Conservation (phyloP, 2,329 filamentous ascomycete species). For the Trichoderma semiorbis region DNA sequence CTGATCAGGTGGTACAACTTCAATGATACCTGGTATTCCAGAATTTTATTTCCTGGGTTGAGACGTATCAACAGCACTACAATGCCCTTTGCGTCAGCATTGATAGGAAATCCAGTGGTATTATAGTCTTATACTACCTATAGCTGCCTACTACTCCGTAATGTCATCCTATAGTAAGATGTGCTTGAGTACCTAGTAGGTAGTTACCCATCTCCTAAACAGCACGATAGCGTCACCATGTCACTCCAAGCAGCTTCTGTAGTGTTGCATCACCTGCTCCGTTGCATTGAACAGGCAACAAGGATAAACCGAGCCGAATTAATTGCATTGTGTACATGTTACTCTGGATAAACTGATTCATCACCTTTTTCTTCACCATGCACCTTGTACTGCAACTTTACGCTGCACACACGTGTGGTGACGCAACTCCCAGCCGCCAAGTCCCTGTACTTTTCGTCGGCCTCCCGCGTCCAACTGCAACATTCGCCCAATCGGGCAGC, state of each 20-base stretch:
- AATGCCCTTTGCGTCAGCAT: background rate
- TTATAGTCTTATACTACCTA: background rate
- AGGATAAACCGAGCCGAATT: background rate
- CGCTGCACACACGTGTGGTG: background rate
- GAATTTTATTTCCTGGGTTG: background rate
- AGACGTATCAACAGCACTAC: background rate
- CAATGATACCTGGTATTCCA: background rate
- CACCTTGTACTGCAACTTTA: background rate
- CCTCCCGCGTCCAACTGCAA: background rate
- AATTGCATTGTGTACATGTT: background rate
- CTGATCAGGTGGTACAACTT: background rate
- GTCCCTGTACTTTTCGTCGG: background rate
- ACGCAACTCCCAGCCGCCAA: background rate
- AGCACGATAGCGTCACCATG: background rate
- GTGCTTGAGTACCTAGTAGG: background rate
- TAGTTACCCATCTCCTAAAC: background rate
- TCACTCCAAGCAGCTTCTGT: background rate
- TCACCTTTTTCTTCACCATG: background rate
- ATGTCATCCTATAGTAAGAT: background rate
- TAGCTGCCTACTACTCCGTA: background rate
- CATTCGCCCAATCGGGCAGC: constrained; percentile 8
- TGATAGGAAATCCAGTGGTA: background rate
- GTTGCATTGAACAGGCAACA: background rate
- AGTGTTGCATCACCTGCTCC: background rate
- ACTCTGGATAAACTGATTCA: background rate